Conservation (phyloP, 2,329 filamentous ascomycete species). For the Fusarium luffae region DNA sequence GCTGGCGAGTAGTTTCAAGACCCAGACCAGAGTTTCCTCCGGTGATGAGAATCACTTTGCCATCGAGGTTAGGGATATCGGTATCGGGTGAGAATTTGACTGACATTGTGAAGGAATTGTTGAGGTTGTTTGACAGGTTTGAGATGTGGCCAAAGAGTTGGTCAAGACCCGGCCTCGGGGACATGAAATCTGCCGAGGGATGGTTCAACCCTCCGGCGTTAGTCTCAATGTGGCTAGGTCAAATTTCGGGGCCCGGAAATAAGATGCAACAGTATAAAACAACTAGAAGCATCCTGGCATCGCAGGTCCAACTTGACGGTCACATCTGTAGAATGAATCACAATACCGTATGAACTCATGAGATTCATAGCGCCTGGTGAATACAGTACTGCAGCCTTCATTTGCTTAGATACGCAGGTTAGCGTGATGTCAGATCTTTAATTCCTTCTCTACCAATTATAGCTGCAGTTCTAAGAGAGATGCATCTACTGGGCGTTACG, state of each 20-base stretch:
- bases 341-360: too few species aligned
- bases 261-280: background rate
- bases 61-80: conserved; percentile 4
- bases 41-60: conserved; percentile 5
- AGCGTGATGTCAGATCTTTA: too few species aligned
- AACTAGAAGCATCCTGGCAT: background rate
- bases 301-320: background rate
- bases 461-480: too few species aligned
- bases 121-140: background rate
- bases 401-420: too few species aligned
- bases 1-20: background rate
- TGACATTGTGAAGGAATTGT: background rate
- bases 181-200: background rate
- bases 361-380: too few species aligned
- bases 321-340: background rate
- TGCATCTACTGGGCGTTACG: too few species aligned
- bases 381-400: too few species aligned
- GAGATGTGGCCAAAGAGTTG: background rate
- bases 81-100: background rate
- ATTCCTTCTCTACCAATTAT: too few species aligned
- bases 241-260: background rate
- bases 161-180: background rate
- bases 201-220: background rate
- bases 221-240: background rate
- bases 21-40: conserved; percentile 9